phyloP scores from a whole-genome alignment of 257 asterid genomes.

The Echium plantagineum region DNA sequence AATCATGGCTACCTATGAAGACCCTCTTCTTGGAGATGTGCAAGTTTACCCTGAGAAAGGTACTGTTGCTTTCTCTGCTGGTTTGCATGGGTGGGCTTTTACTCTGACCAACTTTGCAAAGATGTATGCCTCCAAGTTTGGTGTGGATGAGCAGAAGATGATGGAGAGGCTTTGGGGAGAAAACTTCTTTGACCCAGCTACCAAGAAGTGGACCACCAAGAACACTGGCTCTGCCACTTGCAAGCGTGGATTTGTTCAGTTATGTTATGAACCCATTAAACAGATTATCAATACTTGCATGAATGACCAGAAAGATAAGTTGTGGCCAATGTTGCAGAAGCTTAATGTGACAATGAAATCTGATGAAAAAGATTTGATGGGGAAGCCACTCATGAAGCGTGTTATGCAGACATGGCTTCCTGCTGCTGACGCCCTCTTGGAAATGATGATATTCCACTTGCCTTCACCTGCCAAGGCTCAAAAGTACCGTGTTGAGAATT shows the following conservation, averaged over 20 bases:
- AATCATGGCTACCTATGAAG: constrained; percentile 36
- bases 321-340: constrained; percentile 37
- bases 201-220: constrained; percentile 33
- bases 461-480: constrained; percentile 35
- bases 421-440: constrained; percentile 27
- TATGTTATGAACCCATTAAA: constrained; percentile 34
- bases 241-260: constrained; percentile 38
- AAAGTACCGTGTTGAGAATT: constrained; percentile 34
- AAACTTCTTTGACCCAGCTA: constrained; percentile 31
- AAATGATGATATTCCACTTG: constrained; percentile 34
- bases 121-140: constrained; percentile 36
- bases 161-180: constrained; percentile 46
- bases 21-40: constrained; percentile 32
- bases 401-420: constrained; percentile 46
- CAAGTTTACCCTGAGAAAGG: constrained; percentile 37
- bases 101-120: constrained; percentile 30
- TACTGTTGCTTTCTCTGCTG: constrained; percentile 40
- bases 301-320: constrained; percentile 36
- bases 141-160: constrained; percentile 31
- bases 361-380: constrained; percentile 32
- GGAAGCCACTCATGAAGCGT: constrained; percentile 32
- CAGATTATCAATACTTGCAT: constrained; percentile 32
- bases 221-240: constrained; percentile 23
- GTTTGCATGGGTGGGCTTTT: constrained; percentile 39
- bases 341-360: constrained; percentile 29